Evolutionary conservation across 2,329 filamentous ascomycete species (phyloP), one percentile per base, ranked within the genome.

Genomic region (Diaporthe sp.): DNA sequence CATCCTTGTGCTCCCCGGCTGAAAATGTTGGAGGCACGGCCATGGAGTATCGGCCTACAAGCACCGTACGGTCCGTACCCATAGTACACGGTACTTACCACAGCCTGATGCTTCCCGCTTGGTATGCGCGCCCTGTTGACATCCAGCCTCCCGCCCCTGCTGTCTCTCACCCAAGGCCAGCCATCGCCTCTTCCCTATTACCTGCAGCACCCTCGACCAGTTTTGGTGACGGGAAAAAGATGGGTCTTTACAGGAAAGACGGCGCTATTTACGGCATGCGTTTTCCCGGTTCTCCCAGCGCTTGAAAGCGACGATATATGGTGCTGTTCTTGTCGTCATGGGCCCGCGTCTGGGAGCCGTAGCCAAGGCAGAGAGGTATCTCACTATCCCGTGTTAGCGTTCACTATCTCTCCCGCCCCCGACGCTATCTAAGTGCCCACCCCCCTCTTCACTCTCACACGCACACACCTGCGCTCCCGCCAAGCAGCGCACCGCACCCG

Each of bases 361-460:
- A 40, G 55, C 40, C 38, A 47, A 42, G 38, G 28, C 47, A 69
- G 33, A 35, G 45, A 72, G 28, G 73, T 74, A 72, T 71, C 68
- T 75, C 69, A 42, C 50, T 72, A 70, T 52, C 71, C 38, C 47
- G 22, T 75, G 74, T 75, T 75, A 75, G 74, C 74, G 71, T 66
- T 73, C 42, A 55, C 71, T 67, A 57, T 73, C 60, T 52, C 60
- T 10, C 54, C 40, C 35, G 60, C 61, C 47, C 54, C 47, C 35
- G 55, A n/a, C 73, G 58, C 73, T 58, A 76, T 71, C 74, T 67
- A 71, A 76, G 55, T 71, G 58, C 61, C 55, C 47, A 61, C 75
- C 72, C 58, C 74, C 57, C 68, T 72, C 19, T n/a, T 76, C 76
- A 64, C 72, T 71, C 55, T 52, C 71, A 58, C 35, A 73, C 54